These are phyloP conservation scores for Monosporozyma aerobia DNA, from an alignment of 805 yeast species.

Conservation along the genomic window DNA sequence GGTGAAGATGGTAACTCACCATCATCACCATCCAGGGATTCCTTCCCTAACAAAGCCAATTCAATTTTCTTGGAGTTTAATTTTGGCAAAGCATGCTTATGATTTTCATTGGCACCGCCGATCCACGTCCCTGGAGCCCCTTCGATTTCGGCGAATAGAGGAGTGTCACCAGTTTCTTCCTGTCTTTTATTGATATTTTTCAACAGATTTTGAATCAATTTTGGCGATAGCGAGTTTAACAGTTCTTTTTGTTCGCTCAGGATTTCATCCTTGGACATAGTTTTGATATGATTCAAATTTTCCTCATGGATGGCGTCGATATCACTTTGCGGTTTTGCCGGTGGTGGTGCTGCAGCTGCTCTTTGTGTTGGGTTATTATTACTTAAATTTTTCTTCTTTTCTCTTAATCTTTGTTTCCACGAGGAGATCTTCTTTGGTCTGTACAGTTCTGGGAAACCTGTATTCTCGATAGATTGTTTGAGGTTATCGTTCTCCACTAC, in stretches of 20 bases:
- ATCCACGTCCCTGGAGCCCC: slow-evolving; percentile 32
- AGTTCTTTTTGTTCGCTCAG: slow-evolving; percentile 57
- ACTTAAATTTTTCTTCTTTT: slow-evolving; percentile 22
- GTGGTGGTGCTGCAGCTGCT: slow-evolving; percentile 1
- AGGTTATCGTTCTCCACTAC: not conserved
- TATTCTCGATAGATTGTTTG: slow-evolving; percentile 1
- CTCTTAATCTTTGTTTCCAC: slow-evolving; percentile 39
- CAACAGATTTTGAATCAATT: slow-evolving; percentile 49
- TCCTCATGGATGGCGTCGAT: slow-evolving; percentile 61
- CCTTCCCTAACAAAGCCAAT: slow-evolving; percentile 18
- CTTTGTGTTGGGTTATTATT: not conserved
- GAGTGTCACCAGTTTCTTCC: slow-evolving; percentile 32
- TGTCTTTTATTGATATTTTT: slow-evolving; percentile 46
- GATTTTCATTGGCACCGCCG: slow-evolving; percentile 22
- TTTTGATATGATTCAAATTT: slow-evolving; percentile 50
- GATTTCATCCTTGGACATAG: slow-evolving; percentile 60
- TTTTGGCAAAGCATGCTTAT: slow-evolving; percentile 11
- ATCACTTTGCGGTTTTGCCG: slow-evolving; percentile 5
- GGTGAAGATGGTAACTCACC: not conserved
- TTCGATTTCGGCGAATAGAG: slow-evolving; percentile 29
- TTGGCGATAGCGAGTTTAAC: slow-evolving; percentile 58
- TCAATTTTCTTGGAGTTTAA: slow-evolving; percentile 24
- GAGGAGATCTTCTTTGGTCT: slow-evolving; percentile 36
- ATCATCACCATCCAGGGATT: not conserved
- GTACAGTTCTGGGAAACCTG: slow-evolving; percentile 29